Percentiles rank a stretch among this genome's conserved stretches.
Evolutionary conservation across 1,284 basidiomycete genomes (phyloP).

Genomic region (Cerrena zonata): DNA sequence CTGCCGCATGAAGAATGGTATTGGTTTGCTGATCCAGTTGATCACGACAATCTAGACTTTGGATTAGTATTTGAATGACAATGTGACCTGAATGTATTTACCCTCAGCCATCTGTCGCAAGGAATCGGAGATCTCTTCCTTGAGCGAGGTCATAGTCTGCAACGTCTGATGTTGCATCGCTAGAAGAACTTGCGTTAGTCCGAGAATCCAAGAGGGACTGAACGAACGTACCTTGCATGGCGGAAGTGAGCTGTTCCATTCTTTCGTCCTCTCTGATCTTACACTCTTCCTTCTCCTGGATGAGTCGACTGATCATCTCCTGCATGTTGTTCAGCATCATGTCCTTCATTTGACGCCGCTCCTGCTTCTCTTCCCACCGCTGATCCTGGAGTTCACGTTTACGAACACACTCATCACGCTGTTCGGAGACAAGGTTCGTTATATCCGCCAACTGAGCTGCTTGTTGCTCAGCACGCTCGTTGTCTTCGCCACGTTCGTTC

Average conservation of each 20-base stretch:
- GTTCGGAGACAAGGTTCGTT: slow-evolving; percentile 61
- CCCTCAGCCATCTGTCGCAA: not conserved
- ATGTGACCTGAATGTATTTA: not conserved
- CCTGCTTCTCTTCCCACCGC: slow-evolving; percentile 53
- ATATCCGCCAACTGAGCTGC: slow-evolving; percentile 59
- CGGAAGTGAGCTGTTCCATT: slow-evolving; percentile 27
- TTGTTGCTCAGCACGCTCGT: slow-evolving; percentile 54
- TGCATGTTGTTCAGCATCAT: slow-evolving; percentile 45
- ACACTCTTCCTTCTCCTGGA: slow-evolving; percentile 47
- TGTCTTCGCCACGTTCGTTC: slow-evolving; percentile 46
- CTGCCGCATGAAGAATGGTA: slow-evolving; percentile 57
- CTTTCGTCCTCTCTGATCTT: slow-evolving; percentile 44
- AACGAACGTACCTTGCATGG: not conserved
- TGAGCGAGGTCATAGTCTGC: slow-evolving; percentile 9
- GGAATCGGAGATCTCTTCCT: slow-evolving; percentile 1
- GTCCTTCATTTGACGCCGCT: slow-evolving; percentile 51
- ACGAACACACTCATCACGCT: slow-evolving; percentile 47
- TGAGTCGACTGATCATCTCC: slow-evolving; percentile 52
- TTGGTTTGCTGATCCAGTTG: not conserved
- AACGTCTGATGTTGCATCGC: slow-evolving; percentile 28
- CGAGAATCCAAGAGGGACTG: not conserved
- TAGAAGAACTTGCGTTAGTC: not conserved
- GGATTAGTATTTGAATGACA: not conserved
- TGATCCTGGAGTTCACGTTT: slow-evolving; percentile 55
- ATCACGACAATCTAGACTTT: not conserved